Evolutionary conservation across 1,284 basidiomycete genomes (phyloP).

Genomic region (Melampsora americana): DNA sequence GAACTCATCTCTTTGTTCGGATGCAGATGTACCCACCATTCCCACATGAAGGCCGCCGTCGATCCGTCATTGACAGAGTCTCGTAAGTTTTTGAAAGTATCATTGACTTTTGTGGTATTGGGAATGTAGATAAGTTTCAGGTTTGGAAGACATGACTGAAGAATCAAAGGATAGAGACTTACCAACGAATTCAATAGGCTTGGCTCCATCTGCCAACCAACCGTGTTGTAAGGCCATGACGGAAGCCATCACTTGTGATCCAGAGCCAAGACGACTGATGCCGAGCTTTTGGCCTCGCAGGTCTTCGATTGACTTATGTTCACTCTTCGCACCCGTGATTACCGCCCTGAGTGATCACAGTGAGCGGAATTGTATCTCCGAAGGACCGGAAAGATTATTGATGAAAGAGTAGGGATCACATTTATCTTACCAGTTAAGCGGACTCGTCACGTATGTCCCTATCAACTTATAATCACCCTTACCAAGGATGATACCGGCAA

Average conservation of each 20-base stretch:
- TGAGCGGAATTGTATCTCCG: neutral
- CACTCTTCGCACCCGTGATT: slow-evolving; percentile 73
- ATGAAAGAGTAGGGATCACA: slow-evolving; percentile 7
- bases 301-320: slow-evolving; percentile 70
- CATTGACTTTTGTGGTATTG: slow-evolving; percentile 48
- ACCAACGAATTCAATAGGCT: slow-evolving; percentile 15
- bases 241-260: slow-evolving; percentile 38
- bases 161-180: neutral
- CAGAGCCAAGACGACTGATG: slow-evolving; percentile 79
- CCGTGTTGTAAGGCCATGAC: slow-evolving; percentile 25
- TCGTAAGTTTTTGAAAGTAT: slow-evolving; percentile 64
- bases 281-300: slow-evolving; percentile 78
- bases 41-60: slow-evolving; percentile 63
- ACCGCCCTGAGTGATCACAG: slow-evolving; percentile 67
- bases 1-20: neutral
- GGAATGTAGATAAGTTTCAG: neutral
- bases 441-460: slow-evolving; percentile 84
- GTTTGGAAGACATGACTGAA: neutral
- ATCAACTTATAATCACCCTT: slow-evolving; percentile 82
- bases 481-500: slow-evolving; percentile 86
- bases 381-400: neutral
- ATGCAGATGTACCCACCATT: slow-evolving; percentile 60
- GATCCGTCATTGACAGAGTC: slow-evolving; percentile 79
- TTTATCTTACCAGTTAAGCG: slow-evolving; percentile 76
- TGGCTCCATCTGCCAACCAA: neutral